Evolutionary conservation across 306 rosid genomes (phyloP).

Genomic region (Pueraria montana): DNA sequence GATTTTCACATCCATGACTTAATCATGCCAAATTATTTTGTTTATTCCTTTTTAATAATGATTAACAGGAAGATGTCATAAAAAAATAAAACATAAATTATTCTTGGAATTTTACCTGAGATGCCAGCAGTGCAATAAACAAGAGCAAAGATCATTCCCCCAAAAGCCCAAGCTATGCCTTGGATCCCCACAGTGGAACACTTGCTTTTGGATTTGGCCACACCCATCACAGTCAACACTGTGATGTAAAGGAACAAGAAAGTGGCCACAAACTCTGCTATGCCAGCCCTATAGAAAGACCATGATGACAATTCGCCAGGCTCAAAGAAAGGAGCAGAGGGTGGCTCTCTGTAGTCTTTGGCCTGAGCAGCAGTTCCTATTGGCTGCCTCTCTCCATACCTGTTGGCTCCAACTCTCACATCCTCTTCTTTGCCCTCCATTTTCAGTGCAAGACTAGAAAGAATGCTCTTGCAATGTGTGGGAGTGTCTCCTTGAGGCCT

Average conservation of each 20-base stretch:
- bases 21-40: no score
- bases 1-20: no score
- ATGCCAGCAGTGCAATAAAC: constrained; percentile 67
- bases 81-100: not conserved
- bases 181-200: constrained; percentile 63
- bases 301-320: constrained; percentile 55
- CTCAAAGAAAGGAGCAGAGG: constrained; percentile 53
- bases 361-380: constrained; percentile 56
- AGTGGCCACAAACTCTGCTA: constrained; percentile 64
- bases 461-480: not conserved
- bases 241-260: constrained; percentile 67
- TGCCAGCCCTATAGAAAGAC: constrained; percentile 64
- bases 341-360: constrained; percentile 59
- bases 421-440: constrained; percentile 64
- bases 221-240: constrained; percentile 57
- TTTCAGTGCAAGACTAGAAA: not conserved
- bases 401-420: constrained; percentile 57
- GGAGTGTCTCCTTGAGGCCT: not conserved
- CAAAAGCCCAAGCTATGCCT: constrained; percentile 71
- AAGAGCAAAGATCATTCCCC: constrained; percentile 69
- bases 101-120: constrained; percentile 51
- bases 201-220: constrained; percentile 44
- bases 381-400: constrained; percentile 55
- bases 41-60: no score
- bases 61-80: no score